Conservation (phyloP, 2,329 filamentous ascomycete species). For the Fusarium sp. region DNA sequence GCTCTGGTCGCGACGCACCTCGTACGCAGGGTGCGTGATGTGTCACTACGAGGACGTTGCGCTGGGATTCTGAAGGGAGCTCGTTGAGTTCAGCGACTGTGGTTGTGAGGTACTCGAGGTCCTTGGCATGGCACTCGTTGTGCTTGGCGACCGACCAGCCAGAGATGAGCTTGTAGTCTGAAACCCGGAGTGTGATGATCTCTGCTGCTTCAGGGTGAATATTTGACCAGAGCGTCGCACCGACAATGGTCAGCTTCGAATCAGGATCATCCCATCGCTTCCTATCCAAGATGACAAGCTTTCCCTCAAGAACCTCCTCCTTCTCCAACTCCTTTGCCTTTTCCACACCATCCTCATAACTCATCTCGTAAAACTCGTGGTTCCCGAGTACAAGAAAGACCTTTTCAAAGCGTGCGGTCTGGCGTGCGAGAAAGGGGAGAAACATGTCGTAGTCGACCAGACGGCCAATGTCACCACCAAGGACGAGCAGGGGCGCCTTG, state of each 20-base stretch:
- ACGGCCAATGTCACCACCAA: conserved; percentile 60
- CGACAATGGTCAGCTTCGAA: conserved; percentile 59
- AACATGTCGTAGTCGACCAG: conserved; percentile 57
- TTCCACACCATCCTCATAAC: conserved; percentile 49
- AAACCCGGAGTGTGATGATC: conserved; percentile 55
- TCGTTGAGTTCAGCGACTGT: conserved; percentile 47
- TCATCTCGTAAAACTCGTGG: conserved; percentile 61
- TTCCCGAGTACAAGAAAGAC: conserved; percentile 62
- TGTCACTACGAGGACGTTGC: conserved; percentile 58
- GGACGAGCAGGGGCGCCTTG: conserved; percentile 53
- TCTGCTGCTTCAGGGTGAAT: conserved; percentile 52
- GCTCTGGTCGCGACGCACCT: conserved; percentile 58
- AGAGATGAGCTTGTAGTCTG: conserved; percentile 63
- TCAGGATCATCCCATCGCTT: conserved; percentile 51
- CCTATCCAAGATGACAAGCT: conserved; percentile 55
- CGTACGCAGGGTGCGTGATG: conserved; percentile 64
- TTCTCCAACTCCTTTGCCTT: conserved; percentile 49
- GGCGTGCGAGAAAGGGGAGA: conserved; percentile 53
- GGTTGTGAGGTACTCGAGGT: conserved; percentile 59
- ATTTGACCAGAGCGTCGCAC: conserved; percentile 65
- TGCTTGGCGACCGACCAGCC: conserved; percentile 60
- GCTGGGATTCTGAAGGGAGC: conserved; percentile 20
- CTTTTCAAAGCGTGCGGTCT: conserved; percentile 52
- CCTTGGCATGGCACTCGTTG: conserved; percentile 56
- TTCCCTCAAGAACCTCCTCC: conserved; percentile 50